Base-by-base conservation (phyloP, 2,329 filamentous ascomycete species). In the Aspergillus japonicus region DNA sequence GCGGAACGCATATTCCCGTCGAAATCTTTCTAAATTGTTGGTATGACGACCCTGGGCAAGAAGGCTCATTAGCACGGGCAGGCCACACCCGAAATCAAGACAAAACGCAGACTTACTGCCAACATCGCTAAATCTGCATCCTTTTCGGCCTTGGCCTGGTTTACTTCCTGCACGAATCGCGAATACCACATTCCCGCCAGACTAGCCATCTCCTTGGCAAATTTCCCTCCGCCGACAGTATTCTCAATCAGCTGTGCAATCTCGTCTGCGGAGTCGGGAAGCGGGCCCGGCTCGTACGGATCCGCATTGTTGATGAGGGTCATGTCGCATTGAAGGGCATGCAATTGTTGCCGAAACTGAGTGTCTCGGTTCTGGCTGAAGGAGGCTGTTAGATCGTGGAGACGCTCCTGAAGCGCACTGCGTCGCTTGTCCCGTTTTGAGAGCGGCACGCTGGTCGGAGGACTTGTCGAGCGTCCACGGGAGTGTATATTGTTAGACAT, bases 381-480 rank as follows among this genome's bases (percentile, higher is more conserved):
- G 66, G 88, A 87, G 56, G 89, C 86, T 57, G 89, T 87, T 76
- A 97, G 87, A 58, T 87, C 85, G 47, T 86, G 84, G 6, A 96
- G 85, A 64, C 90, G 89, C 62, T 96, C 92, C 66, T 88, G 86
- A 62, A 97, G 86, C 69, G 89, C 87, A 69, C 91, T 91, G 63
- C 92, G 88, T 73, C 93, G 88, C 77, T 96, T 95, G 79, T 98
- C 94, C 75, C 92, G 87, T 81, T 97, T 97, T 47, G 91, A 94
- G 50, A 85, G 70, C 23, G 79, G 80, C n/a, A 66, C 64, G 57
- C 66, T 71, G 35, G 70, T 67, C 31, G 68, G 65, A 5, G 75
- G 74, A 58, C 73, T 75, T 21, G 68, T 64, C 3, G 74, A 75
- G 39, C 69, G 65, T 52, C 67, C 66, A 56, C 69, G 55, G 7